Base-by-base conservation (phyloP, 2,329 filamentous ascomycete species). In the Colletotrichum trifolii region DNA sequence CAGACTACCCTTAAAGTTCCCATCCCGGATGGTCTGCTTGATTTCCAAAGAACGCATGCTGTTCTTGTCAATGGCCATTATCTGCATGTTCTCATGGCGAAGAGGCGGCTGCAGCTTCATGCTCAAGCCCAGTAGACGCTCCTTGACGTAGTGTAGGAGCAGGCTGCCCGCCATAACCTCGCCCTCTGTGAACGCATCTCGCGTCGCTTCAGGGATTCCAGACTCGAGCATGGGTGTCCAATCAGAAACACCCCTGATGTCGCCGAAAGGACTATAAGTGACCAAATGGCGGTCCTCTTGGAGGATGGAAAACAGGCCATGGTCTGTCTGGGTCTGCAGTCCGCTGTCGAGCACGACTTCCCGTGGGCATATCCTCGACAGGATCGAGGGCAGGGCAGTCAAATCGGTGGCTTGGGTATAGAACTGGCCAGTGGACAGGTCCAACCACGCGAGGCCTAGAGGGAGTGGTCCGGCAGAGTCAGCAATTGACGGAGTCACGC, bases 391-490 rank as follows among this genome's bases (percentile, higher is more conserved):
- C 5, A 99, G 80, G 59, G 89, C 89, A 54, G 86, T 82, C 8
- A 94, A 78, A 17, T 89, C 89, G 0, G 91, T 90, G 15, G 82
- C 82, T 73, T 98, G 94, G 0, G 94, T 97, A 72, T 89, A 93
- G 78, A 99, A 99, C 71, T 95, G 92, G 12, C 96, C 96, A 3
- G 96, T 99, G 8, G 96, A 97, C 34, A 98, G 80, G 77, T 99
- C 96, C 50, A 98, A 82, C 96, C 96, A 99, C 45, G 96, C 92
- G 54, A 99, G 81, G 3, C 96, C 96, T 61, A 96, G 81, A 49
- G 78, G 77, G 56, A 84, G 50, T 59, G 63, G 53, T 47, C 34
- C 66, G 50, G 54, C 56, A 45, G 43, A 17, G 46, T 49, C 48
- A 60, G 25, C 56, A 46, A 61, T 49, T 56, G 42, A 52, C 45